phyloP scores from a whole-genome alignment of 495 filamentous ascomycete genomes.

The Alectoria sarmentosa region DNA sequence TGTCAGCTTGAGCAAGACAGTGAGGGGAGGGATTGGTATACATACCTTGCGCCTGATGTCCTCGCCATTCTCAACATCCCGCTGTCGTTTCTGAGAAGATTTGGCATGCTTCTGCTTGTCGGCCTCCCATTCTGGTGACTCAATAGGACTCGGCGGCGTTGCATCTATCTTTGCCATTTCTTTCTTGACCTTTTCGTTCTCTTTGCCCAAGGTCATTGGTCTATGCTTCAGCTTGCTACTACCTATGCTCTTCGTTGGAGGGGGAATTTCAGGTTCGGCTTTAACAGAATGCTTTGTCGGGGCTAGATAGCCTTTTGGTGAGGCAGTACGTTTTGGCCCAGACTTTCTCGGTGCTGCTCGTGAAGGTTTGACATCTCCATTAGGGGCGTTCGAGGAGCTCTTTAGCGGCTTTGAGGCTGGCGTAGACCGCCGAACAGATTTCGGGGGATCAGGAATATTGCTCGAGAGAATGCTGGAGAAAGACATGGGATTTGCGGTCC shows the following conservation, averaged over 20 bases:
- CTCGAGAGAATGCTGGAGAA: slow-evolving; percentile 84
- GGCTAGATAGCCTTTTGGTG: slow-evolving; percentile 36
- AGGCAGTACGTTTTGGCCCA: slow-evolving; percentile 12
- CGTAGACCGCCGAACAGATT: slow-evolving; percentile 21
- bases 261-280: slow-evolving; percentile 38
- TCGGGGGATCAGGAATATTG: slow-evolving; percentile 51
- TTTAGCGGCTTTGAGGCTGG: slow-evolving; percentile 23
- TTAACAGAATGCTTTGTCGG: slow-evolving; percentile 39
- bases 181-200: slow-evolving; percentile 61
- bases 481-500: slow-evolving; percentile 78
- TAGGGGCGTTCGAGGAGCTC: slow-evolving; percentile 8
- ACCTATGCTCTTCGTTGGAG: slow-evolving; percentile 40
- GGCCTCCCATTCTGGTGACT: slow-evolving; percentile 54
- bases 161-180: slow-evolving; percentile 59
- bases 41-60: slow-evolving; percentile 51
- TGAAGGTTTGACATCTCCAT: slow-evolving; percentile 26
- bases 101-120: slow-evolving; percentile 48
- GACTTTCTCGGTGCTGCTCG: slow-evolving; percentile 28
- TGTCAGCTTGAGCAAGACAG: slow-evolving; percentile 28
- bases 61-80: slow-evolving; percentile 52
- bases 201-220: slow-evolving; percentile 51
- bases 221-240: slow-evolving; percentile 45
- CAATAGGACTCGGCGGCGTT: slow-evolving; percentile 58
- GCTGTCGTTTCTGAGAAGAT: slow-evolving; percentile 52
- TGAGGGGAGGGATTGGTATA: slow-evolving; percentile 28